Evolutionary conservation across 208 protist genomes (phyloP).

Genomic region (Dictyostelium gargantuum): DNA sequence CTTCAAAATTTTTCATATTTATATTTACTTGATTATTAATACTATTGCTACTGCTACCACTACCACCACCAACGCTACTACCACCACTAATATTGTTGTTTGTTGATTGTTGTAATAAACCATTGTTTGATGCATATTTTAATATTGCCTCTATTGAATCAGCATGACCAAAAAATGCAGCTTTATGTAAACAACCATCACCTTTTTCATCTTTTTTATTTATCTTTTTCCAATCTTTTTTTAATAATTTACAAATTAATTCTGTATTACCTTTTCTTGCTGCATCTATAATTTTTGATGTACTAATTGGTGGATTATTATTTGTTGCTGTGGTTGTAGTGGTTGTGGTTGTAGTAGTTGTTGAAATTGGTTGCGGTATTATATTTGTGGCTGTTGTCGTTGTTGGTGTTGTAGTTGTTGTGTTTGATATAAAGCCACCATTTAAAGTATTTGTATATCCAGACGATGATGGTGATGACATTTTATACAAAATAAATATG

Average conservation of each 20-base stretch:
- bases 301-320: neutral
- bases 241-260: constrained; percentile 10
- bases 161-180: constrained; percentile 6
- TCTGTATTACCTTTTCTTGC: constrained; percentile 53
- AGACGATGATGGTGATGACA: neutral
- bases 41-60: too few species aligned
- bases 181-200: constrained; percentile 52
- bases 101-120: neutral
- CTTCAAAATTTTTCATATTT: constrained; percentile 33
- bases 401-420: neutral
- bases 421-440: too few species aligned
- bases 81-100: too few species aligned
- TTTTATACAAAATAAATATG: neutral
- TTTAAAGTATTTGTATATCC: neutral
- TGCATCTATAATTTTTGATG: constrained; percentile 52
- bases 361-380: neutral
- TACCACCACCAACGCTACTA: too few species aligned
- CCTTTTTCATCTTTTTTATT: constrained; percentile 46
- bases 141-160: constrained; percentile 30
- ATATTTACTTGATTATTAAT: neutral
- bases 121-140: neutral
- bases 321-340: neutral
- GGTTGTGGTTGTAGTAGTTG: neutral
- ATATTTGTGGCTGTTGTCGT: neutral
- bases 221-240: constrained; percentile 48